Evolutionary conservation across 345 rosid species (phyloP).

Genomic region (Acer saccharum): DNA sequence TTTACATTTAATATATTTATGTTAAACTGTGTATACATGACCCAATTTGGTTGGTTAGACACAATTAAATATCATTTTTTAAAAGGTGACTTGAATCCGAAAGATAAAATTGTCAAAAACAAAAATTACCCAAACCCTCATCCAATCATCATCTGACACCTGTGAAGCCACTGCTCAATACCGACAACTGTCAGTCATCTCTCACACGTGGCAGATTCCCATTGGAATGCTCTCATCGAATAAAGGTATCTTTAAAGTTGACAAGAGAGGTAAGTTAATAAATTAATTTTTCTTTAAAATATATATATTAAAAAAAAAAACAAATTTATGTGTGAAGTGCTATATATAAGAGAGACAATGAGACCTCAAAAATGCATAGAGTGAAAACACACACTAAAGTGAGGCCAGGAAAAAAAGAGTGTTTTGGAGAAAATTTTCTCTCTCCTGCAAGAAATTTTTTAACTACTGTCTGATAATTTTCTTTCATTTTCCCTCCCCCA

Average conservation of each 20-base stretch:
- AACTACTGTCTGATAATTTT: constrained; percentile 19
- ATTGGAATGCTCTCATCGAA: constrained; percentile 20
- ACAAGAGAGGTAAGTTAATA: not conserved
- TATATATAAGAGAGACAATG: constrained; percentile 47
- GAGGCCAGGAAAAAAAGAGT: constrained; percentile 18
- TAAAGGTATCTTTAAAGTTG: constrained; percentile 28
- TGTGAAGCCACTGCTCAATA: not conserved
- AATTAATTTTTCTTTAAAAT: not conserved
- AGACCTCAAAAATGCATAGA: constrained; percentile 33
- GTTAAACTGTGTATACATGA: too few species aligned
- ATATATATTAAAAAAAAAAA: not conserved
- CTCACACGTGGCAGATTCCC: constrained; percentile 3
- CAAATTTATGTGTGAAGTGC: not conserved
- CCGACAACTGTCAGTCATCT: constrained; percentile 22
- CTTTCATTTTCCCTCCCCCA: not conserved
- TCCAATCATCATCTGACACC: constrained; percentile 13
- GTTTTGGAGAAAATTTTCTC: not conserved
- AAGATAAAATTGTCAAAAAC: too few species aligned
- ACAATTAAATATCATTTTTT: too few species aligned
- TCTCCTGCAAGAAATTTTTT: not conserved
- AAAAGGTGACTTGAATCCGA: too few species aligned
- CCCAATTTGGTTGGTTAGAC: too few species aligned
- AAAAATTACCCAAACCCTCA: not conserved
- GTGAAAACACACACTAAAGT: constrained; percentile 29
- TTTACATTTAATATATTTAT: too few species aligned